These are phyloP conservation scores for Botrytis hyacinthi DNA, from an alignment of 2,329 filamentous ascomycete genomes.

Conservation along the genomic window DNA sequence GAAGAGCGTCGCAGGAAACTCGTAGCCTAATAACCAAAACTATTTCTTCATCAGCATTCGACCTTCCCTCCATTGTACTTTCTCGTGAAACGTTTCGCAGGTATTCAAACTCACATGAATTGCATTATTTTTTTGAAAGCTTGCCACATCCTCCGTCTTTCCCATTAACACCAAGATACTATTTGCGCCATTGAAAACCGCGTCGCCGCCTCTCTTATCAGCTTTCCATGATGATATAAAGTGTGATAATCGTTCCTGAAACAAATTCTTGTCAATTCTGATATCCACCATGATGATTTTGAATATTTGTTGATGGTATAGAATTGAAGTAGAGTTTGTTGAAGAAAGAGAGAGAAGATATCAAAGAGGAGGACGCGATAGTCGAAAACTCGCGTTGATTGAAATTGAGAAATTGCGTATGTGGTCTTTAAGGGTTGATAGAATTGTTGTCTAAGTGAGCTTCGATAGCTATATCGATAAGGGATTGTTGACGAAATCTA, in stretches of 20 bases:
- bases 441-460: conserved; percentile 6
- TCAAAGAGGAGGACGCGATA: conserved; percentile 28
- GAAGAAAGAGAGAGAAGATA: conserved; percentile 13
- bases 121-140: conserved; percentile 94
- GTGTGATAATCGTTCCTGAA: conserved; percentile 87
- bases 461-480: neutral
- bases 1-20: conserved; percentile 95
- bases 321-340: conserved; percentile 23
- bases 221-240: conserved; percentile 93
- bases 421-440: neutral
- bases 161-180: conserved; percentile 91
- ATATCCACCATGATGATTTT: conserved; percentile 62
- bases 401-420: conserved; percentile 15
- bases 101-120: conserved; percentile 71
- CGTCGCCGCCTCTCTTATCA: conserved; percentile 85
- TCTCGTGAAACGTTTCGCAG: conserved; percentile 2
- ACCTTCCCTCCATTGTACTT: neutral
- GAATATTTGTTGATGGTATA: conserved; percentile 32
- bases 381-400: conserved; percentile 29
- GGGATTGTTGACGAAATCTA: neutral
- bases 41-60: conserved; percentile 42
- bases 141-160: conserved; percentile 84
- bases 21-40: conserved; percentile 98
- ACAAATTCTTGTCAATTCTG: conserved; percentile 89
- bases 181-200: conserved; percentile 78